A percentile compares a stretch with the other conserved stretches of the same genome.
Conservation (phyloP, 176 grass and related monocot species). For the Carex myosuroides region DNA sequence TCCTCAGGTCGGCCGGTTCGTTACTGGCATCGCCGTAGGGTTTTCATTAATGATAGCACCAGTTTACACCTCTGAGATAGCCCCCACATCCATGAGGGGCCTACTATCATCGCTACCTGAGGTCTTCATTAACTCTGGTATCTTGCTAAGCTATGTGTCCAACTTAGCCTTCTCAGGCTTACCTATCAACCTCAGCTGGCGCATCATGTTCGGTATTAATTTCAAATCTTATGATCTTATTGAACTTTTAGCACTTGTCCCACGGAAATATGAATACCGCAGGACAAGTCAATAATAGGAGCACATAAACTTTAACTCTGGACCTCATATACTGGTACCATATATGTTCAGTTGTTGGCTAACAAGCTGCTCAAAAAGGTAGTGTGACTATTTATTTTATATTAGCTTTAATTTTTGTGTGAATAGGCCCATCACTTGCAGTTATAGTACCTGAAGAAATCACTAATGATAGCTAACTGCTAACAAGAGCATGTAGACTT, state of each 20-base stretch:
- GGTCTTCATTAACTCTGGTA: slow-evolving; percentile 57
- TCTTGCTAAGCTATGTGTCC: slow-evolving; percentile 36
- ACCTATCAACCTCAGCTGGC: slow-evolving; percentile 21
- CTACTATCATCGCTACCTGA: slow-evolving; percentile 35
- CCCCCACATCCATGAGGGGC: slow-evolving; percentile 30
- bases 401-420: neutral
- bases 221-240: neutral
- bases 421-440: neutral
- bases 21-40: slow-evolving; percentile 24
- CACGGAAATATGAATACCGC: neutral
- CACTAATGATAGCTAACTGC: neutral
- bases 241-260: neutral
- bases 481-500: neutral
- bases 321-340: neutral
- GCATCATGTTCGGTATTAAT: slow-evolving; percentile 28
- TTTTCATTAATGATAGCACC: slow-evolving; percentile 33
- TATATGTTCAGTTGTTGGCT: neutral
- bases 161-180: slow-evolving; percentile 30
- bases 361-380: neutral
- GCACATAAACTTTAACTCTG: neutral
- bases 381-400: neutral
- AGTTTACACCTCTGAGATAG: slow-evolving; percentile 31
- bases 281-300: neutral
- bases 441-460: neutral
- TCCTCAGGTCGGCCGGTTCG: slow-evolving; percentile 25